These are phyloP conservation scores for Trapa incisa DNA, from an alignment of 345 rosid genomes.

Conservation along the genomic window DNA sequence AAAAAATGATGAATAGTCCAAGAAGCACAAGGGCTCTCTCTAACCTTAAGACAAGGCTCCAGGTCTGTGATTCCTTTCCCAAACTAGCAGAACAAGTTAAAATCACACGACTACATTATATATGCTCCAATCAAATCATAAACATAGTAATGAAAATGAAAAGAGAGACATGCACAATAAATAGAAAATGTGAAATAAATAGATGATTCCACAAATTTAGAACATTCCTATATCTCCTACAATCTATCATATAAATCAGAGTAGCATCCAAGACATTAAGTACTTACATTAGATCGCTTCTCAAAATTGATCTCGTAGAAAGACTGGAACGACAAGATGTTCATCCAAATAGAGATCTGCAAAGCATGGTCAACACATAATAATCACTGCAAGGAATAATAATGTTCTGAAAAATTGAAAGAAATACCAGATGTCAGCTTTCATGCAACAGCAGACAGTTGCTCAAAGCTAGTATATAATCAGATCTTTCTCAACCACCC, in stretches of 20 bases:
- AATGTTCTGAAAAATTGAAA: neutral
- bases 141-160: no score
- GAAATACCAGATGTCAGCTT: no score
- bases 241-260: neutral
- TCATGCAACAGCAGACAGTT: no score
- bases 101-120: neutral
- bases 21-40: neutral
- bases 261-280: neutral
- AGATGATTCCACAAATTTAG: neutral
- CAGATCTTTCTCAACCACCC: no score
- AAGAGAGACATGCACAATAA: no score
- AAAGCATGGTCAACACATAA: slow-evolving; percentile 2
- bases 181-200: neutral
- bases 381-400: neutral
- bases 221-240: neutral
- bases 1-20: neutral
- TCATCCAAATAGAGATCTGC: slow-evolving; percentile 75
- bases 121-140: no score
- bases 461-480: no score
- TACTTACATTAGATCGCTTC: slow-evolving; percentile 55
- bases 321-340: slow-evolving; percentile 51
- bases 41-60: slow-evolving; percentile 69
- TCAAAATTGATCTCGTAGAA: slow-evolving; percentile 60
- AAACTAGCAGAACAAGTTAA: slow-evolving; percentile 28
- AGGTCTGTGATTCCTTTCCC: slow-evolving; percentile 86